These are phyloP conservation scores for Fusarium albidum DNA, from an alignment of 2,329 filamentous ascomycete species.

Conservation along the genomic window DNA sequence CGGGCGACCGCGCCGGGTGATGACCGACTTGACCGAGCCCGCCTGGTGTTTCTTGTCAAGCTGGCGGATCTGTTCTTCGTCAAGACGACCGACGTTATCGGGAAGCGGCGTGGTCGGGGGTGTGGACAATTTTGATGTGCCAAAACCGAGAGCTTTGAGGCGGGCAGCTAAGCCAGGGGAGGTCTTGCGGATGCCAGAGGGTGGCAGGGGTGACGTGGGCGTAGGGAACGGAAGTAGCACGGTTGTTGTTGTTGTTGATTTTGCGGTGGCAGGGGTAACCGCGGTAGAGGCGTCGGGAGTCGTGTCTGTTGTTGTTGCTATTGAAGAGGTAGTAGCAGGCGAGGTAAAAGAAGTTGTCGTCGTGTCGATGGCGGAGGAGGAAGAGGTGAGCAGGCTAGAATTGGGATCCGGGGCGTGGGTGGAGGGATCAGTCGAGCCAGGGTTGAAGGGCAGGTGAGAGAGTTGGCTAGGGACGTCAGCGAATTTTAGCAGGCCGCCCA, in stretches of 20 bases:
- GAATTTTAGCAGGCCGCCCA: slow-evolving; percentile 40
- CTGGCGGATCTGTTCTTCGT: slow-evolving; percentile 73
- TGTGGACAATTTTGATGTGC: slow-evolving; percentile 51
- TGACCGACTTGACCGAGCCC: slow-evolving; percentile 56
- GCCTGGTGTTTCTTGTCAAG: slow-evolving; percentile 73
- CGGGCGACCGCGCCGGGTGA: slow-evolving; percentile 73
- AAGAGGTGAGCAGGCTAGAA: slow-evolving; percentile 37
- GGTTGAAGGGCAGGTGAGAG: slow-evolving; percentile 40
- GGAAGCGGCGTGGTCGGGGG: slow-evolving; percentile 36
- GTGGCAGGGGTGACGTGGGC: slow-evolving; percentile 37
- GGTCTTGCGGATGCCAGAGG: slow-evolving; percentile 59
- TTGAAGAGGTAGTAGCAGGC: slow-evolving; percentile 22
- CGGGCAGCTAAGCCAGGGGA: slow-evolving; percentile 71
- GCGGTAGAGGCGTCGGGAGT: slow-evolving; percentile 32
- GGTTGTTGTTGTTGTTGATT: slow-evolving; percentile 36
- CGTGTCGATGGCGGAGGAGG: slow-evolving; percentile 29
- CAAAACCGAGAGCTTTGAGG: slow-evolving; percentile 71
- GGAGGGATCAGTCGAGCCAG: slow-evolving; percentile 39
- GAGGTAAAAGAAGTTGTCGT: slow-evolving; percentile 32
- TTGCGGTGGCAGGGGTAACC: slow-evolving; percentile 29
- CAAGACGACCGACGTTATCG: slow-evolving; percentile 71
- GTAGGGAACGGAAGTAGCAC: slow-evolving; percentile 31
- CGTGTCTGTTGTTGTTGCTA: slow-evolving; percentile 19
- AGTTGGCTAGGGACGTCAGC: slow-evolving; percentile 41
- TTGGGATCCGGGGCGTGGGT: slow-evolving; percentile 36